These are phyloP conservation scores for Thozetella sp. DNA, from an alignment of 495 filamentous ascomycete species.

Conservation along the genomic window DNA sequence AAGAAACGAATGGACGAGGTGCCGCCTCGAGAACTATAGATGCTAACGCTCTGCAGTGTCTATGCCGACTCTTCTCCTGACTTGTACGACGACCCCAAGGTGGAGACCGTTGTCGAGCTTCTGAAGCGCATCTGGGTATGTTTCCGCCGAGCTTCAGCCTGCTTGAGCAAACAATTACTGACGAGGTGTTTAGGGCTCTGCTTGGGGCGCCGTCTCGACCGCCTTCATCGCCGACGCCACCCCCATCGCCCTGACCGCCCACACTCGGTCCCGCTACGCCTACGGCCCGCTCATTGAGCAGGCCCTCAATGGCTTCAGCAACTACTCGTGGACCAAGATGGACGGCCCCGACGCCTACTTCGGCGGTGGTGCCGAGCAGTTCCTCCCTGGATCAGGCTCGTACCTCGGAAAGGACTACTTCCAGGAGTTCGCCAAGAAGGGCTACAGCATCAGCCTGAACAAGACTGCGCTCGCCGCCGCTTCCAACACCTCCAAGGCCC, in stretches of 20 bases:
- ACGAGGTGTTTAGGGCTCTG: slow-evolving; percentile 29
- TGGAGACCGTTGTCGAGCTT: slow-evolving; percentile 76
- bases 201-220: slow-evolving; percentile 61
- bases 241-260: slow-evolving; percentile 66
- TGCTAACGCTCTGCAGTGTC: slow-evolving; percentile 35
- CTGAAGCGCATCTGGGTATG: slow-evolving; percentile 62
- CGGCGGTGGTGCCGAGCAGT: slow-evolving; percentile 74
- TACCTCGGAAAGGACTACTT: slow-evolving; percentile 68
- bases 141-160: slow-evolving; percentile 8
- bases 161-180: slow-evolving; percentile 4
- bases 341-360: slow-evolving; percentile 72
- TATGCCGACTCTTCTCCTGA: slow-evolving; percentile 69
- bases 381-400: slow-evolving; percentile 56
- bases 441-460: slow-evolving; percentile 66
- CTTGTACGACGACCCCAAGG: slow-evolving; percentile 73
- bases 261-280: slow-evolving; percentile 61
- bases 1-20: background rate
- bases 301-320: slow-evolving; percentile 55
- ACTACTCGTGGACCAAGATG: slow-evolving; percentile 71
- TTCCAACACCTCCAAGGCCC: slow-evolving; percentile 53
- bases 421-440: slow-evolving; percentile 62
- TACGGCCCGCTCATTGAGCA: slow-evolving; percentile 67
- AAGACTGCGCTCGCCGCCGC: slow-evolving; percentile 61
- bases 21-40: too few species aligned
- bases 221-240: slow-evolving; percentile 75